A percentile compares a stretch with the other conserved stretches of the same genome.
These are phyloP conservation scores for Saussurea involucrata DNA, from an alignment of 129 eudicot species.

Conservation along the genomic window DNA sequence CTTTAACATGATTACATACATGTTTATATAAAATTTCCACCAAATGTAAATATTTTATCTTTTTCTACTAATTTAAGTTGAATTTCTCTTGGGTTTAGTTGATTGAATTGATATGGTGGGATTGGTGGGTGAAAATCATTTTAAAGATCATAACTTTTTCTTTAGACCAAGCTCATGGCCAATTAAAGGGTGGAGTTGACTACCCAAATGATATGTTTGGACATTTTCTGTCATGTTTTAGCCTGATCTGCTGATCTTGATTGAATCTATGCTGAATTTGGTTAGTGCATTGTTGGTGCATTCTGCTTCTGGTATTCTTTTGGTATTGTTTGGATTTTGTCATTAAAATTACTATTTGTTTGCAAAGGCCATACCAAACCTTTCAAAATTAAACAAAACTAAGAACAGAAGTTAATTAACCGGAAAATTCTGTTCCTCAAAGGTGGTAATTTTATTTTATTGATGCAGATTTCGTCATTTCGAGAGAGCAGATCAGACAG, in stretches of 20 bases:
- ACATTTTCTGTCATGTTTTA: slow-evolving; percentile 13
- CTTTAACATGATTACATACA: background rate
- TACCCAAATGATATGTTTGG: slow-evolving; percentile 11
- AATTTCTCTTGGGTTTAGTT: background rate
- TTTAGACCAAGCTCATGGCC: background rate
- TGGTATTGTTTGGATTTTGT: background rate
- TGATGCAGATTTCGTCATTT: slow-evolving; percentile 74
- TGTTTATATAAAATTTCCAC: background rate
- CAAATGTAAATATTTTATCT: background rate
- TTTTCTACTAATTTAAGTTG: background rate
- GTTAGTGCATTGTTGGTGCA: background rate
- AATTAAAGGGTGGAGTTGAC: slow-evolving; percentile 3
- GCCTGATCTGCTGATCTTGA: slow-evolving; percentile 13
- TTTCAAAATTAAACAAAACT: background rate
- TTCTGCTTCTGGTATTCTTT: background rate
- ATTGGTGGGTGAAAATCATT: slow-evolving; percentile 8
- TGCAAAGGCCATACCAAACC: background rate
- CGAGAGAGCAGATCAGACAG: slow-evolving; percentile 82
- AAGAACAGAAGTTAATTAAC: background rate
- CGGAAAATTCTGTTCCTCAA: background rate
- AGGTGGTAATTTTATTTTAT: background rate
- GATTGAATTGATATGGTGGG: slow-evolving; percentile 3
- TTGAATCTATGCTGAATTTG: slow-evolving; percentile 10
- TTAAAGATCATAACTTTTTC: slow-evolving; percentile 8
- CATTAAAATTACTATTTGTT: background rate